Evolutionary conservation across 2,329 filamentous ascomycete species (phyloP).

Genomic region (Aspergillus texensis): DNA sequence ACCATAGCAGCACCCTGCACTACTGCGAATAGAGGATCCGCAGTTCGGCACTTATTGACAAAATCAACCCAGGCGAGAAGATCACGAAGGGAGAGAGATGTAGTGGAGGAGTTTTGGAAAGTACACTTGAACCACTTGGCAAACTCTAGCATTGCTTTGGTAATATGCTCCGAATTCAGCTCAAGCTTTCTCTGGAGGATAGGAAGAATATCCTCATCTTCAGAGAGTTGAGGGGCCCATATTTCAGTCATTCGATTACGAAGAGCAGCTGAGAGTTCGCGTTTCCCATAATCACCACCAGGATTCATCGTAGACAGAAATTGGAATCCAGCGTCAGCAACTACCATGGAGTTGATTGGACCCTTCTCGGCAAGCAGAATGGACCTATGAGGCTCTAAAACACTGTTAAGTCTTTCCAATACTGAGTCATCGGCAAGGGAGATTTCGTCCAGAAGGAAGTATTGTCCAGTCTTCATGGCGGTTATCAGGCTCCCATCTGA

Average conservation of each 20-base stretch:
- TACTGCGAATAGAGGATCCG: constrained; percentile 55
- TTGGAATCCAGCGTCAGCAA: constrained; percentile 78
- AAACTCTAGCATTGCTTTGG: constrained; percentile 77
- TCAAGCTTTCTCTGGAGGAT: constrained; percentile 80
- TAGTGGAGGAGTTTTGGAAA: constrained; percentile 73
- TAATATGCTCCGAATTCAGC: constrained; percentile 57
- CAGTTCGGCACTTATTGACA: constrained; percentile 67
- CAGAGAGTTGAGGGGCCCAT: constrained; percentile 89
- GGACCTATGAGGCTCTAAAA: constrained; percentile 84
- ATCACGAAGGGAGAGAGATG: constrained; percentile 87
- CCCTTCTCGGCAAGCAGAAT: constrained; percentile 94
- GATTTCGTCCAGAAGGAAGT: constrained; percentile 96
- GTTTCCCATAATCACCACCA: constrained; percentile 97
- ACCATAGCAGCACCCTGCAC: constrained; percentile 93
- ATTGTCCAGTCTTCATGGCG: constrained; percentile 86
- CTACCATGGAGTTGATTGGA: constrained; percentile 76
- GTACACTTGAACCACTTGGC: constrained; percentile 88
- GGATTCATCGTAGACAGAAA: constrained; percentile 99
- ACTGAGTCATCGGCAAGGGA: constrained; percentile 98
- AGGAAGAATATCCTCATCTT: constrained; percentile 80
- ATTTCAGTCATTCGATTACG: constrained; percentile 98
- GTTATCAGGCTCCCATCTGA: constrained; percentile 89
- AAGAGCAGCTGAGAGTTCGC: constrained; percentile 90
- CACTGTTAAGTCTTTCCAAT: constrained; percentile 91
- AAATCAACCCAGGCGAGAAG: constrained; percentile 93